A percentile compares a stretch with the other conserved stretches of the same genome.
These are phyloP conservation scores for Earliella scabrosa DNA, from an alignment of 1,284 basidiomycete genomes.

Conservation along the genomic window DNA sequence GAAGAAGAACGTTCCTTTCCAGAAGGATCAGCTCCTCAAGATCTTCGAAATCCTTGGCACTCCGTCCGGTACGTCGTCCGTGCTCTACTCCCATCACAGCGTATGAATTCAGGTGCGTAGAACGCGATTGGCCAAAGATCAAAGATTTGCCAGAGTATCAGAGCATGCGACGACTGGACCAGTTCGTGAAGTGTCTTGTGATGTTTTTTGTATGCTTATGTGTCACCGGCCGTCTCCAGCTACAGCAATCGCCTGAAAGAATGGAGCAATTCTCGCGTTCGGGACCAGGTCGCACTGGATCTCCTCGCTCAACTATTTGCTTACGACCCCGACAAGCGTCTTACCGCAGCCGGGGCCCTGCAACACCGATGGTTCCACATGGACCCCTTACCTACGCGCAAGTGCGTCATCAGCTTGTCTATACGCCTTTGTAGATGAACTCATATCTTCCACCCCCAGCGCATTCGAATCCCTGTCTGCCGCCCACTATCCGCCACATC, in stretches of 20 bases:
- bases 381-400: conserved; percentile 74
- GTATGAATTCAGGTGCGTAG: too few relatives aligned
- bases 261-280: conserved; percentile 80
- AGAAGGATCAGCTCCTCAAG: conserved; percentile 91
- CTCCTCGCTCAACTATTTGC: conserved; percentile 85
- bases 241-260: conserved; percentile 69
- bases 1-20: conserved; percentile 93
- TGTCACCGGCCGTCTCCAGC: conserved; percentile 43
- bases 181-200: conserved; percentile 47
- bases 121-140: conserved; percentile 89
- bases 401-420: conserved; percentile 49
- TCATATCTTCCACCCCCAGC: conserved; percentile 39
- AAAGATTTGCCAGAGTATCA: conserved; percentile 87
- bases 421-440: not conserved
- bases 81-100: not conserved
- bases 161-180: conserved; percentile 82
- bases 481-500: conserved; percentile 70
- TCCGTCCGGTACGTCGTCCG: conserved; percentile 42
- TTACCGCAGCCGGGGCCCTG: conserved; percentile 84
- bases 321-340: conserved; percentile 89
- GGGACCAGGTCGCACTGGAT: conserved; percentile 70
- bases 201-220: not conserved
- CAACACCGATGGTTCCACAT: conserved; percentile 84
- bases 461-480: conserved; percentile 60
- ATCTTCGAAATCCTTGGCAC: conserved; percentile 96